Percentiles rank a stretch among this genome's conserved stretches.
phyloP scores from a whole-genome alignment of 2,329 filamentous ascomycete genomes.

The Emmonsiellopsis sp. region DNA sequence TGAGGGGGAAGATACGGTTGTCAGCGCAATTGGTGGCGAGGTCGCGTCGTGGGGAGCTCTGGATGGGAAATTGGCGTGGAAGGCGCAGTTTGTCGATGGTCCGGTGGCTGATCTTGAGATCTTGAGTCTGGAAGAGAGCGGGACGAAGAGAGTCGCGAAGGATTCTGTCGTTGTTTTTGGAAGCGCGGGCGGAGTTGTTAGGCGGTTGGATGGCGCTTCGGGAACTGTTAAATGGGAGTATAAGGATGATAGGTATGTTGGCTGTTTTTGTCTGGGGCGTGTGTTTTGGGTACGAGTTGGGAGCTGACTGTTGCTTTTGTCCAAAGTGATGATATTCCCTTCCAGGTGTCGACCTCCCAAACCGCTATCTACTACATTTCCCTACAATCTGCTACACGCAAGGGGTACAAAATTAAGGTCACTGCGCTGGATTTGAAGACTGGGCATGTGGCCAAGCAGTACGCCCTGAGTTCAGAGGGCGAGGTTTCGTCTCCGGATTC shows the following conservation, averaged over 20 bases:
- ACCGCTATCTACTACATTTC: constrained; percentile 67
- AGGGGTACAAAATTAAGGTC: constrained; percentile 69
- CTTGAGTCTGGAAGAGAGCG: constrained; percentile 57
- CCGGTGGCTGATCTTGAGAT: constrained; percentile 54
- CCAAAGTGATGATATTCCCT: constrained; percentile 58
- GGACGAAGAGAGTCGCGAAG: constrained; percentile 32
- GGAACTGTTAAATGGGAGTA: constrained; percentile 74
- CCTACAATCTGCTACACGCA: constrained; percentile 56
- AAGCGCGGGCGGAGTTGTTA: constrained; percentile 48
- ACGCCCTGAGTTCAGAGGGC: constrained; percentile 62
- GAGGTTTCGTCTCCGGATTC: constrained; percentile 49
- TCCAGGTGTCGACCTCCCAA: constrained; percentile 64
- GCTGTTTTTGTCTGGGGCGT: background rate
- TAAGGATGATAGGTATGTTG: constrained; percentile 48
- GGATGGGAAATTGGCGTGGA: constrained; percentile 73
- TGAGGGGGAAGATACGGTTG: constrained; percentile 68
- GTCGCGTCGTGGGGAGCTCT: constrained; percentile 77
- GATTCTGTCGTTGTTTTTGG: constrained; percentile 63
- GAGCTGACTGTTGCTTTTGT: constrained; percentile 15
- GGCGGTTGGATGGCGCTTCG: constrained; percentile 62
- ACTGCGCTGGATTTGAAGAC: constrained; percentile 62
- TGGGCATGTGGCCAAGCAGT: constrained; percentile 63
- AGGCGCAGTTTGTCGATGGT: constrained; percentile 47
- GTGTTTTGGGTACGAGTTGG: background rate
- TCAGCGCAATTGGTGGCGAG: constrained; percentile 60